Base-by-base conservation (phyloP, 1,139 yeast species). In the Sugiyamaella japonica region DNA sequence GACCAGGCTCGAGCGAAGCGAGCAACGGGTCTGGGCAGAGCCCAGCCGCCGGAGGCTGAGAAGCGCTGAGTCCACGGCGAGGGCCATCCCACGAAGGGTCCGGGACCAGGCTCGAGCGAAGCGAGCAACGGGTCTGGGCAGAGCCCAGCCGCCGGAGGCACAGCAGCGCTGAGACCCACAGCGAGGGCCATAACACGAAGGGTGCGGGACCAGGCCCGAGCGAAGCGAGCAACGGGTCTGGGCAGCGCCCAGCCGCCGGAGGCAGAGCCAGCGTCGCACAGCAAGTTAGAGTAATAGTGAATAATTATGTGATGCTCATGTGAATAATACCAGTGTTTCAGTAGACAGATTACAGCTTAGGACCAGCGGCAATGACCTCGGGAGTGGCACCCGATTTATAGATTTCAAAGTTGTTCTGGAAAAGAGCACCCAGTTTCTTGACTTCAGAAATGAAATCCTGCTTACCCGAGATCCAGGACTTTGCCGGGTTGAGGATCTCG, bases 321-420 rank as follows among this genome's bases (percentile, higher is more conserved):
- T 40, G 32, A 25, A n/a, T n/a, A 17, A 40, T 12, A 28, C 6
- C 6, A n/a, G n/a, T n/a, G n/a, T n/a, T n/a, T n/a, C n/a, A n/a
- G n/a, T n/a, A 12, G 28, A 38, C 10, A 28, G 2, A 29, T 58
- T 65, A 66, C 42, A 65, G 48, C 50, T 57, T 61, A 64, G 99
- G 99, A 61, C 97, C 98, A 67, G 98, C 98, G 70, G 93, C 89
- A 69, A 86, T 76, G 56, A 93, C 98, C 72, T 89, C 97, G 39
- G 78, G 67, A 44, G 96, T 86, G 63, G 96, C 91, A 69, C 84
- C 89, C 67, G 84, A 83, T 68, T 89, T 75, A 76, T 93, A 93
- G 70, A 83, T 89, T 70, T 77, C 83, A 73, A 93, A 93, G 81
- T 93, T 93, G 72, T 89, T 90, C 66, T 79, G 79, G 70, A 93